A percentile compares a stretch with the other conserved stretches of the same genome.
Conservation (phyloP, 2,329 filamentous ascomycete species). For the Gnomoniopsis smithogilvyi region DNA sequence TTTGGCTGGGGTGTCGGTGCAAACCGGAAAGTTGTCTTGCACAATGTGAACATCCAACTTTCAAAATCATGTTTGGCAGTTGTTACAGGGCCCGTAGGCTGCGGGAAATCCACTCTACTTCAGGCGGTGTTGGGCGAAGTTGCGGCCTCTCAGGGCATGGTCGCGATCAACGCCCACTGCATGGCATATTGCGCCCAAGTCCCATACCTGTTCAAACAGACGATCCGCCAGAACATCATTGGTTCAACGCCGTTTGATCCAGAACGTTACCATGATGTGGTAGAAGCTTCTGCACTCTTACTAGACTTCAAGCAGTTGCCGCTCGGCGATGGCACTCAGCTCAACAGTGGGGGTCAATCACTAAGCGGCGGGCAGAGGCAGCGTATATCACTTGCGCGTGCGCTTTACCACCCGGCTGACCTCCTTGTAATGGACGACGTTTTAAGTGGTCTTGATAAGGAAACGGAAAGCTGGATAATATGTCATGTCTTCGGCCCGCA, state of each 20-base stretch:
- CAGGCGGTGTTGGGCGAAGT: slow-evolving; percentile 19
- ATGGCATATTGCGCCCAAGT: slow-evolving; percentile 24
- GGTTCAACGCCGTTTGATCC: slow-evolving; percentile 10
- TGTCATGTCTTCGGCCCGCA: slow-evolving; percentile 35
- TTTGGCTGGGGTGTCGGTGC: too few species aligned
- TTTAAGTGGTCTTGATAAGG: slow-evolving; percentile 37
- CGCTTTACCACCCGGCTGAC: slow-evolving; percentile 21
- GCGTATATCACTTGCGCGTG: slow-evolving; percentile 24
- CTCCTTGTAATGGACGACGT: slow-evolving; percentile 38
- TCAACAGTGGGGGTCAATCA: slow-evolving; percentile 31
- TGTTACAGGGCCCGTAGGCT: slow-evolving; percentile 19
- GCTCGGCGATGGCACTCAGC: too few species aligned
- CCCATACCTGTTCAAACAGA: slow-evolving; percentile 18
- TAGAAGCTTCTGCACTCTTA: slow-evolving; percentile 27
- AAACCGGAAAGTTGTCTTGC: too few species aligned
- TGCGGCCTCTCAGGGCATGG: background rate
- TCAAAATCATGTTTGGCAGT: too few species aligned
- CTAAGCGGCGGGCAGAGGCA: slow-evolving; percentile 34
- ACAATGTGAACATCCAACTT: too few species aligned
- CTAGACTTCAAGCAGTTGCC: too few species aligned
- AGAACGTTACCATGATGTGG: slow-evolving; percentile 27
- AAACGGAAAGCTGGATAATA: slow-evolving; percentile 38
- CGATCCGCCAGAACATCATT: slow-evolving; percentile 13
- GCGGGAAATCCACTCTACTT: slow-evolving; percentile 19
- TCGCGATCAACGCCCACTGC: too few species aligned